Evolutionary conservation across 805 yeast genomes (phyloP), one percentile per base, ranked within the genome.

Genomic region (Candida verbasci): DNA sequence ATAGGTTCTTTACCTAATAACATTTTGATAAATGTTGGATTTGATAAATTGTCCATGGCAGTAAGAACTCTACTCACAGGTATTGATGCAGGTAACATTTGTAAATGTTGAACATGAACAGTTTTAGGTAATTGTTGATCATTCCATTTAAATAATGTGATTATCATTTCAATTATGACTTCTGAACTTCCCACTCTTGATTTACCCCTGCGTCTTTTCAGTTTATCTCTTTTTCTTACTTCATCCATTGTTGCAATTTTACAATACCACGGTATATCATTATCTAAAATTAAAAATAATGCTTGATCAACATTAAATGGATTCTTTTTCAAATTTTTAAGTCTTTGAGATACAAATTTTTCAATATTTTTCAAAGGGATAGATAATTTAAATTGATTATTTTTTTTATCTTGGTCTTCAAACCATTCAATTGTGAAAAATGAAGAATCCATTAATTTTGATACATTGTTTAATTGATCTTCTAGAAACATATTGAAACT

Each of bases 231-330:
- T 44, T 35, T 53, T 20, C 40, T 48, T 4, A 24, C 37, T 16
- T 38, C 41, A 23, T 51, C 55, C 17, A 46, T 41, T 35, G 73
- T 72, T 14, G 72, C 73, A 9, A 78, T 70, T 46, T 60, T 69
- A 18, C 82, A 76, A 44, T 73, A 78, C 86, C 87, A 81, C 0
- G 68, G 55, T 21, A 78, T 64, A 20, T 69, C 68, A 9, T 68
- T 66, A 40, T 71, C 70, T 44, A 75, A 75, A 28, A 63, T 60
- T 24, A 82, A 59, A 45, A 79, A 72, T 29, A 82, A 60, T 0
- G 82, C 68, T 49, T 80, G 86, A 32, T 74, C 74, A 29, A 68
- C 67, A 15, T 70, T 57, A 44, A 82, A 82, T 3, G 87, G 86
- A 6, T 72, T 55, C 43, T 74, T 78, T 31, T 77, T 76, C 27